Base-by-base conservation (phyloP, 208 protist genomes). In the Wallacemonas sp. region DNA sequence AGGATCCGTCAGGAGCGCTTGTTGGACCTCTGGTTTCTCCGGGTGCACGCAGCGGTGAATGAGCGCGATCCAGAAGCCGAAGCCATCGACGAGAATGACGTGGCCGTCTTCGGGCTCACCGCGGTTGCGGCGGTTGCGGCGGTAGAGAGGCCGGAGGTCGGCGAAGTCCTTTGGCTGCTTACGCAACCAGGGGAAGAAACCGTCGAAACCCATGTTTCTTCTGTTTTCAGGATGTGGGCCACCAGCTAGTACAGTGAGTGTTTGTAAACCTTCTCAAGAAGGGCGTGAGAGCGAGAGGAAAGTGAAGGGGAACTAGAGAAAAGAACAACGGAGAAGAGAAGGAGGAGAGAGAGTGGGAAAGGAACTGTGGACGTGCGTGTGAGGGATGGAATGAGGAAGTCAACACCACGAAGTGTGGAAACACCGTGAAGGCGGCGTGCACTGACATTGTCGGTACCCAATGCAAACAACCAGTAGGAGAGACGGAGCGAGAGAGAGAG, bases 81-180 rank as follows among this genome's bases (percentile, higher is more conserved):
- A 70, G 23, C 54, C 65, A 36, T 70, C 65, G 24, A 70, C 65
- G 36, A 70, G 41, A 2, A 70, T 29, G 16, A 56, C 55, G 48
- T 60, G 48, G 17, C 52, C 52, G 19, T 58, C 52, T 39, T 58
- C 52, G 11, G 52, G 30, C 32, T 58, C 52, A 21, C 52, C 19
- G 17, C 52, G 52, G 52, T 58, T 58, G 19, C n/a, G n/a, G n/a
- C n/a, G n/a, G n/a, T n/a, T n/a, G n/a, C 52, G 52, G 11, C 52
- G 52, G 19, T 58, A 58, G 52, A 58, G 52, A 9, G 52, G 52
- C 16, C 52, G 52, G 30, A 41, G 19, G 12, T 58, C 52, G 32
- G 52, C 52, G 52, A 58, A 58, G 30, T 58, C 52, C 26, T 58
- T 58, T 29, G 52, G 52, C 30, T 58, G 52, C 14, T 16, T 8